Conservation (phyloP, 495 filamentous ascomycete species). For the Talaromyces nanjingensis region DNA sequence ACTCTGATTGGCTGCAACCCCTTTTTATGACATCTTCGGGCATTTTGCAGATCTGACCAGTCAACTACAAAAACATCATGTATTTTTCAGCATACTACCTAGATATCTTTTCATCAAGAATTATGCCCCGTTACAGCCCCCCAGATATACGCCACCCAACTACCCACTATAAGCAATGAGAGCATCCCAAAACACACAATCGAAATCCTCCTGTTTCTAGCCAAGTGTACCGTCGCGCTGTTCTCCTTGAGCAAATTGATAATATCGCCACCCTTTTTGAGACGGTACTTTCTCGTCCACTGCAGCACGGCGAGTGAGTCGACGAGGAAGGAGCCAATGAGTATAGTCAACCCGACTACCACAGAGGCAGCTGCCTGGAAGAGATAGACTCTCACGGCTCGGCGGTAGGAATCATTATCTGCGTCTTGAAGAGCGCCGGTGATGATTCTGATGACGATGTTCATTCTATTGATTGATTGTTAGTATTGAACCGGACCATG, state of each 20-base stretch:
- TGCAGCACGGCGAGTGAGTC: constrained; percentile 27
- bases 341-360: constrained; percentile 23
- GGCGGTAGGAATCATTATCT: constrained; percentile 31
- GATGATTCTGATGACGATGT: constrained; percentile 37
- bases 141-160: constrained; percentile 41
- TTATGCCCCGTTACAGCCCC: constrained; percentile 34
- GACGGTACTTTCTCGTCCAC: constrained; percentile 34
- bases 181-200: constrained; percentile 24
- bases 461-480: constrained; percentile 23
- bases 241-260: constrained; percentile 22
- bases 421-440: constrained; percentile 37
- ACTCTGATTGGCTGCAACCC: neutral
- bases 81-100: no score
- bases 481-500: constrained; percentile 2
- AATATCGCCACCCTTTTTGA: constrained; percentile 21
- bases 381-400: constrained; percentile 34
- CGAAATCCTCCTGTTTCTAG: constrained; percentile 21
- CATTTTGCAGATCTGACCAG: neutral
- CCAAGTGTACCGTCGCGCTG: constrained; percentile 19
- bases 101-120: constrained; percentile 5
- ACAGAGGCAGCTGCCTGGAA: constrained; percentile 25
- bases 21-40: neutral
- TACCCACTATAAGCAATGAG: constrained; percentile 23
- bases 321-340: constrained; percentile 19
- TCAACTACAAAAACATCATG: neutral